Evolutionary conservation across 169 alveolate genomes (phyloP), one percentile per base, ranked within the genome.

Genomic region (Babesia bovis): DNA sequence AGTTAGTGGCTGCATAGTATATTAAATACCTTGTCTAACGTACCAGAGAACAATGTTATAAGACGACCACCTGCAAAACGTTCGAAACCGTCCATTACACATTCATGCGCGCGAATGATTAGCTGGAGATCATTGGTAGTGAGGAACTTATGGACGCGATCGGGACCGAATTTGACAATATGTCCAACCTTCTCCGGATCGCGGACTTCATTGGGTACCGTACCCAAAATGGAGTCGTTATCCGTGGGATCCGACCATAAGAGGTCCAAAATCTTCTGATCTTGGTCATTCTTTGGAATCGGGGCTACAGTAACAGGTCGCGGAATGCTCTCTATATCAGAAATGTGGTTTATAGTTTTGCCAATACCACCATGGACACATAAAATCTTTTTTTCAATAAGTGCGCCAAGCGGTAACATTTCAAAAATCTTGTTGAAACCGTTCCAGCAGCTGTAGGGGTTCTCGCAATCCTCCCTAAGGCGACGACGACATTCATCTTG

Each of bases 51-150:
- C 21, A 97, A 97, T 1, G 99, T 98, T 44, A 98, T 94, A 56
- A 98, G 91, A 44, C 91, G 79, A 21, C 99, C 99, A 13, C 98
- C 99, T n/a, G 99, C 99, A 82, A 98, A 98, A 79, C 99, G 90
- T 87, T 98, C 99, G 83, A 98, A 98, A 2, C 99, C 99, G 87
- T 96, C 99, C 99, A 97, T 96, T n/a, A 98, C 99, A 76, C 99
- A 98, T 85, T 98, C 99, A 83, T 98, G 99, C 3, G 99, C 99
- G 66, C 99, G 63, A 55, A 93, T 89, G 70, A 93, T 90, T 53
- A 92, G 82, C 45, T 85, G 85, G 4, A 94, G 90, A 57, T 85
- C 85, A 82, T 94, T 94, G 33, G 82, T 87, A 19, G 89, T 89
- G n/a, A 94, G 86, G 71, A 94, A 94, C 71, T 90, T 90, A 73